These are phyloP conservation scores for Trichophyton rubrum DNA, from an alignment of 2,329 filamentous ascomycete species.

Conservation along the genomic window DNA sequence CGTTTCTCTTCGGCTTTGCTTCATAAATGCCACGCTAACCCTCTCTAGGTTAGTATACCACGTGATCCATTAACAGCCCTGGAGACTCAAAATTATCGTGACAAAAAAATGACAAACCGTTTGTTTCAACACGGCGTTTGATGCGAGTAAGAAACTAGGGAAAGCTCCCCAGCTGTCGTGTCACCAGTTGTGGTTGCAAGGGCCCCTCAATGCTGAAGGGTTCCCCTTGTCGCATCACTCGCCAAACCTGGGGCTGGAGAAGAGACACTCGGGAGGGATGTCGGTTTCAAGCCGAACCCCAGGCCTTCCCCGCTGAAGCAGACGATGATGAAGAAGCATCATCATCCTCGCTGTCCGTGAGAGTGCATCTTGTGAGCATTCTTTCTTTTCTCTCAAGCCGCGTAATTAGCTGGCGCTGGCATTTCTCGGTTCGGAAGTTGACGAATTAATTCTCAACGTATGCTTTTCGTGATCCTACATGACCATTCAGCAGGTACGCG, in stretches of 20 bases:
- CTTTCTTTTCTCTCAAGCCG: slow-evolving; percentile 1
- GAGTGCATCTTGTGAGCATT: slow-evolving; percentile 1
- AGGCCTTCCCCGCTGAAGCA: not conserved
- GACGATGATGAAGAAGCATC: not conserved
- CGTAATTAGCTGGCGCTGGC: not conserved
- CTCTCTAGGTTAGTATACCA: too few relatives aligned
- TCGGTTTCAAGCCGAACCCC: slow-evolving; percentile 3
- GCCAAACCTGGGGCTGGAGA: not conserved
- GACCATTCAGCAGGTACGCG: not conserved
- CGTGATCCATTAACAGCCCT: too few relatives aligned
- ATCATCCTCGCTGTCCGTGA: not conserved
- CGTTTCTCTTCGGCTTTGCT: too few relatives aligned
- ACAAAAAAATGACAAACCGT: not conserved
- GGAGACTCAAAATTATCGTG: too few relatives aligned
- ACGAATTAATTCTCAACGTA: not conserved
- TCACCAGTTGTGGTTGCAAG: not conserved
- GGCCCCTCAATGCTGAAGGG: not conserved
- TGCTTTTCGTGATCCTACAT: not conserved
- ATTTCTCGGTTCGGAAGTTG: not conserved
- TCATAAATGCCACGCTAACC: too few relatives aligned
- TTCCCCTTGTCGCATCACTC: not conserved
- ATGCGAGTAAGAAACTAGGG: not conserved
- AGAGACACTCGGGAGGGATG: not conserved
- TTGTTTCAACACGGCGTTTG: not conserved
- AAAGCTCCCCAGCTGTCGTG: not conserved